These are phyloP conservation scores for Trichosporon sp. DNA, from an alignment of 1,284 basidiomycete species.

Conservation along the genomic window DNA sequence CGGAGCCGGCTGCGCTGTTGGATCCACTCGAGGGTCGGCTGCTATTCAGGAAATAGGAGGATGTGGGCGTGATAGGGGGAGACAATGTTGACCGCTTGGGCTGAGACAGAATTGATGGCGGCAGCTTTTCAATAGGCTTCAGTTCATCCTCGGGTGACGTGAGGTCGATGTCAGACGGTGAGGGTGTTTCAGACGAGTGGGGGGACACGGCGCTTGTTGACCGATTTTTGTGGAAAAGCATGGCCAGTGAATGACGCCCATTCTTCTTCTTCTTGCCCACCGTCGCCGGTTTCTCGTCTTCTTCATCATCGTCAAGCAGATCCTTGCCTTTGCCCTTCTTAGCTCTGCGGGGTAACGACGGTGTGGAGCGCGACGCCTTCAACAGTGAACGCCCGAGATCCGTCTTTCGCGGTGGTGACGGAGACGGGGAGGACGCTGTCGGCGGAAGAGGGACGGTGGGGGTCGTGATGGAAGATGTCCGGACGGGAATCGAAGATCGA, in stretches of 20 bases:
- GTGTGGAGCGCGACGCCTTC: constrained; percentile 12
- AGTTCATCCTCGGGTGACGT: constrained; percentile 11
- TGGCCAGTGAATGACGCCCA: neutral
- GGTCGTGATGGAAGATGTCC: neutral
- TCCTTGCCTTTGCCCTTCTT: constrained; percentile 12
- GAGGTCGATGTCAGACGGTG: constrained; percentile 13
- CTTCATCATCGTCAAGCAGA: neutral
- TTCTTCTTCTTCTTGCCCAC: constrained; percentile 8
- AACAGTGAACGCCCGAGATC: constrained; percentile 4
- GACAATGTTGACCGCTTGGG: constrained; percentile 3
- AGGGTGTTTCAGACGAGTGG: neutral
- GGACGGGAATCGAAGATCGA: neutral
- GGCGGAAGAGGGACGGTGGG: neutral
- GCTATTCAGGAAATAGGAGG: constrained; percentile 5
- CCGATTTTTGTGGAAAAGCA: constrained; percentile 7
- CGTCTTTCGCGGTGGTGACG: neutral
- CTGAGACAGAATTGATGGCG: constrained; percentile 7
- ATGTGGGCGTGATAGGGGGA: constrained; percentile 1
- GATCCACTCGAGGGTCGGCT: constrained; percentile 11
- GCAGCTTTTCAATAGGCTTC: neutral
- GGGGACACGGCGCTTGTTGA: neutral
- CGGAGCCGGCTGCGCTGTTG: constrained; percentile 9
- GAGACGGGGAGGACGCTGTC: neutral
- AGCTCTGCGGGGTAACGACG: neutral
- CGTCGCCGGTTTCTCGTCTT: constrained; percentile 10